Evolutionary conservation across 2,329 filamentous ascomycete genomes (phyloP).

Genomic region (Capronia americana): DNA sequence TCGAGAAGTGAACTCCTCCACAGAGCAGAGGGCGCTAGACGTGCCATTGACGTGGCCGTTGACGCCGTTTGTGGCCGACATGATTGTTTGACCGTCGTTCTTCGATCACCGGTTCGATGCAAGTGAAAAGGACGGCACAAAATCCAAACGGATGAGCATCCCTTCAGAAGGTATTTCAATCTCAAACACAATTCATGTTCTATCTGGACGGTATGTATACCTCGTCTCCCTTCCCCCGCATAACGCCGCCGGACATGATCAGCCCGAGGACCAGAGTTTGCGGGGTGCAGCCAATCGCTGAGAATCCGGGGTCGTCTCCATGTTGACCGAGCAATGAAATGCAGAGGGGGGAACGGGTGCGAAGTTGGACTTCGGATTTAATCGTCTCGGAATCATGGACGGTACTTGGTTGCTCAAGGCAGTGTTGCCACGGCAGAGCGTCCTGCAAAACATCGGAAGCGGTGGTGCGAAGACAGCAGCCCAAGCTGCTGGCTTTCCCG

Average conservation of each 20-base stretch:
- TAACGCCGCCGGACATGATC: constrained; percentile 12
- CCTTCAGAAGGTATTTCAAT: not conserved
- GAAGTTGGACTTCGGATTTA: not conserved
- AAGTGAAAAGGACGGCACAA: too few relatives aligned
- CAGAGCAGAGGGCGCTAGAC: constrained; percentile 27
- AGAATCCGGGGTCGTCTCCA: not conserved
- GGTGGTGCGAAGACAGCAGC: not conserved
- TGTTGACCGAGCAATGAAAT: not conserved
- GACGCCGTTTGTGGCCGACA: constrained; percentile 26
- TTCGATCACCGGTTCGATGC: not conserved
- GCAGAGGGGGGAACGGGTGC: not conserved
- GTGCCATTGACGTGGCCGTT: constrained; percentile 30
- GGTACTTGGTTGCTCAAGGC: not conserved
- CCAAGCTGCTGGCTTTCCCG: not conserved
- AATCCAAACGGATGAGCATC: not conserved
- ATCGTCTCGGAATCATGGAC: constrained; percentile 1
- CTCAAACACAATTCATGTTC: not conserved
- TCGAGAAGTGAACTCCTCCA: constrained; percentile 33
- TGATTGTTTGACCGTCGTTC: not conserved
- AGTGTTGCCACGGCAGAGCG: not conserved
- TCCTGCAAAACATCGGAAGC: constrained; percentile 1
- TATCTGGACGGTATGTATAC: not conserved
- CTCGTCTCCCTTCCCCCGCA: constrained; percentile 12
- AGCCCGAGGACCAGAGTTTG: constrained; percentile 11
- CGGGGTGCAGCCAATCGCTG: constrained; percentile 7